phyloP scores from a whole-genome alignment of 192 early-diverging fungal species.

The Neocallimastix lanati region DNA sequence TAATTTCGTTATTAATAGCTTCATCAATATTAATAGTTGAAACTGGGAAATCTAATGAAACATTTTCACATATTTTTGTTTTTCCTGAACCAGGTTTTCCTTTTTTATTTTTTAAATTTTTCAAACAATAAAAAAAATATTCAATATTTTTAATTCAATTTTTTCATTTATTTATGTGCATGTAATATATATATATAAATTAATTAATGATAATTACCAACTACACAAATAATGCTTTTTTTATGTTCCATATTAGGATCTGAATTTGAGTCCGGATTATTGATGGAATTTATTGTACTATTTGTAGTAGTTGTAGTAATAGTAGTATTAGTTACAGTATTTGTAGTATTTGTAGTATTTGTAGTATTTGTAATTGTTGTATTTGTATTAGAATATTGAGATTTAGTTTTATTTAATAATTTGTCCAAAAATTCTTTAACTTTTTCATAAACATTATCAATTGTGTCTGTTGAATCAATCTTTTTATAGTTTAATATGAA shows the following conservation, averaged over 20 bases:
- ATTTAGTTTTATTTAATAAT: background rate
- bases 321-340: too few relatives aligned
- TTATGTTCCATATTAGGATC: too few relatives aligned
- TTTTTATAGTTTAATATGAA: background rate
- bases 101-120: background rate
- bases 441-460: background rate
- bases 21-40: background rate
- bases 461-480: background rate
- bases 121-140: too few relatives aligned
- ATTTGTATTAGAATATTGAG: too few relatives aligned
- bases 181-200: too few relatives aligned
- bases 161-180: too few relatives aligned
- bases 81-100: background rate
- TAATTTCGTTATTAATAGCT: background rate
- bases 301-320: too few relatives aligned
- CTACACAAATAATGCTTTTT: background rate
- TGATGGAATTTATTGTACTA: too few relatives aligned
- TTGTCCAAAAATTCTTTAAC: background rate
- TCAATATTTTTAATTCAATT: too few relatives aligned
- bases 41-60: background rate
- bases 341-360: too few relatives aligned
- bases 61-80: background rate
- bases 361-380: too few relatives aligned
- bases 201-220: background rate
- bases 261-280: too few relatives aligned